Conservation (phyloP, 352 stramenopile species). For the Globisporangium acanthophoron region DNA sequence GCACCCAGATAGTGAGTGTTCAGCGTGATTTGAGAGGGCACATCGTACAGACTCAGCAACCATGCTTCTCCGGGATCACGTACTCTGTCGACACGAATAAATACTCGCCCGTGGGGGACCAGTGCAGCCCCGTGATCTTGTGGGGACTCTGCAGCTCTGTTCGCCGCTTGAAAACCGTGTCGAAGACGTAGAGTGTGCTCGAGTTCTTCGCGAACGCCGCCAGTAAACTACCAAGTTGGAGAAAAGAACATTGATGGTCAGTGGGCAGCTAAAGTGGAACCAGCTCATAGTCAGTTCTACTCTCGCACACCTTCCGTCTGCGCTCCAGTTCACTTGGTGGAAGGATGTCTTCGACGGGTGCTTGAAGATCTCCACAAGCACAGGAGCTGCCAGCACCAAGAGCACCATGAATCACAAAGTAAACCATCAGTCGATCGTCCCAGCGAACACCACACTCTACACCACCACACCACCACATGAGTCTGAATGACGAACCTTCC, state of each 20-base stretch:
- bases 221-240: conserved; percentile 27
- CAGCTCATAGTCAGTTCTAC: background rate
- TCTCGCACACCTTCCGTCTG: conserved; percentile 39
- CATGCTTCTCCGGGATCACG: conserved; percentile 6
- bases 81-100: conserved; percentile 71
- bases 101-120: conserved; percentile 82
- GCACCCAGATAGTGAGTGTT: no score
- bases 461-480: background rate
- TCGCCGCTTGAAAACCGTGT: conserved; percentile 43
- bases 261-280: background rate
- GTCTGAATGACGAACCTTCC: conserved; percentile 15
- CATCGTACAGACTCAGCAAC: background rate
- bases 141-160: conserved; percentile 62
- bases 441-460: no score
- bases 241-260: background rate
- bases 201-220: conserved; percentile 46
- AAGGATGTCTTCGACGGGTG: conserved; percentile 48
- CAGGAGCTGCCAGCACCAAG: conserved; percentile 12
- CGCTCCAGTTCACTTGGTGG: conserved; percentile 60
- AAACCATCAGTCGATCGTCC: background rate
- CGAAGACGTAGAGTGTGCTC: conserved; percentile 49
- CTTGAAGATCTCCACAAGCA: conserved; percentile 52
- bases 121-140: conserved; percentile 44
- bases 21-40: no score
- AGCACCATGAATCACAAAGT: background rate